Evolutionary conservation across 2,329 filamentous ascomycete species (phyloP).

Genomic region (Xylaria sp.): DNA sequence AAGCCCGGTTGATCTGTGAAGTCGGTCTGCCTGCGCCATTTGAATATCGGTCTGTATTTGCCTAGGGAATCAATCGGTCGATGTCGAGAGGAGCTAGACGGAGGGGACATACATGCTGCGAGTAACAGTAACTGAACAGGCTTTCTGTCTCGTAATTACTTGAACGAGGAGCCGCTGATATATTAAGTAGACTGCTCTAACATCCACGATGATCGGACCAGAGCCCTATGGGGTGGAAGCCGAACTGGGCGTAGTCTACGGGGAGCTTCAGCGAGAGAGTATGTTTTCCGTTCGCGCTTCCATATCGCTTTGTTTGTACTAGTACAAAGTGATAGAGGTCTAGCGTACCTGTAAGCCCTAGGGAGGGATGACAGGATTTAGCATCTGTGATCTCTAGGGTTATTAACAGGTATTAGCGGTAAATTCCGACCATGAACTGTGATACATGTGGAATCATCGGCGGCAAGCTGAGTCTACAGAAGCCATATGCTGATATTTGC

Average conservation of each 20-base stretch:
- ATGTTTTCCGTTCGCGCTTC: background rate
- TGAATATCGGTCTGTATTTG: too few relatives aligned
- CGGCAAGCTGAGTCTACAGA: background rate
- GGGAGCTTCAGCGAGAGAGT: background rate
- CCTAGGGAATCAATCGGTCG: too few relatives aligned
- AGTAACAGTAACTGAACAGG: too few relatives aligned
- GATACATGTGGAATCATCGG: background rate
- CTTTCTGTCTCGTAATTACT: too few relatives aligned
- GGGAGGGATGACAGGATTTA: background rate
- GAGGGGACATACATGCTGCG: too few relatives aligned
- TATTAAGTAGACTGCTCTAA: background rate
- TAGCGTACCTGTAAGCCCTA: background rate
- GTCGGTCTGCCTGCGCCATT: too few relatives aligned
- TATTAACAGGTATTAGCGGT: background rate
- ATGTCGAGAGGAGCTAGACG: too few relatives aligned
- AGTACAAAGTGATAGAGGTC: background rate
- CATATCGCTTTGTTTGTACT: background rate
- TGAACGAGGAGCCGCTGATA: too few relatives aligned
- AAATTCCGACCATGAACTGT: background rate
- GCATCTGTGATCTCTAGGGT: background rate
- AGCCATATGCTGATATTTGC: conserved; percentile 9
- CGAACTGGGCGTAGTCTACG: background rate
- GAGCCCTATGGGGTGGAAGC: background rate
- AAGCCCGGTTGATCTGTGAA: background rate
- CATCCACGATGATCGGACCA: background rate